phyloP scores from a whole-genome alignment of 495 filamentous ascomycete genomes.

The Penicillium verhagenii region DNA sequence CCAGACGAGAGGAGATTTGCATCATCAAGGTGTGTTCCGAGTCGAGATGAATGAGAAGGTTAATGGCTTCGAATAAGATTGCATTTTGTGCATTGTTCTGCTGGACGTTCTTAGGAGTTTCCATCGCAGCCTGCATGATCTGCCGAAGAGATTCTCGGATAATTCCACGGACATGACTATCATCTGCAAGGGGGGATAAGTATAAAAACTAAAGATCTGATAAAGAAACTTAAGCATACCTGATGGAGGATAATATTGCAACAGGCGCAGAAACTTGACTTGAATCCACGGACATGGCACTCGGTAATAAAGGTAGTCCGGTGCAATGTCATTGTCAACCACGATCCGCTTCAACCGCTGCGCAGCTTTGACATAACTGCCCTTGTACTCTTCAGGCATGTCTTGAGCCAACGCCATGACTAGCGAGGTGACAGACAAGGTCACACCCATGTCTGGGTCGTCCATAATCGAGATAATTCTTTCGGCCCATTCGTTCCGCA shows the following conservation, averaged over 20 bases:
- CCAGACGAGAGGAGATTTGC: constrained; percentile 90
- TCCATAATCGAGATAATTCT: constrained; percentile 98
- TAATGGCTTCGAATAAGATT: constrained; percentile 97
- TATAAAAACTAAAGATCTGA: neutral
- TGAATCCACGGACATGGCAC: constrained; percentile 99
- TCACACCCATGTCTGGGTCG: constrained; percentile 91
- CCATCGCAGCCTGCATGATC: constrained; percentile 85
- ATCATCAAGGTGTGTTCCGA: constrained; percentile 95
- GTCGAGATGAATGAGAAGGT: constrained; percentile 97
- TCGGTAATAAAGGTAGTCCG: constrained; percentile 97
- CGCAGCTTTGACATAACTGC: constrained; percentile 90
- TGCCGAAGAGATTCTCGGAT: constrained; percentile 89
- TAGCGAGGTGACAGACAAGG: constrained; percentile 91
- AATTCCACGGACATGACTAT: constrained; percentile 85
- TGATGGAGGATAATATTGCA: constrained; percentile 97
- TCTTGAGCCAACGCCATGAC: constrained; percentile 96
- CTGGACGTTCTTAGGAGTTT: constrained; percentile 97
- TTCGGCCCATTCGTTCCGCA: constrained; percentile 96
- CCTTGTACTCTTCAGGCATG: constrained; percentile 88
- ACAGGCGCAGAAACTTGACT: constrained; percentile 83
- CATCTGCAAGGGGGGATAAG: constrained; percentile 57
- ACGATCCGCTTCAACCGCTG: constrained; percentile 83
- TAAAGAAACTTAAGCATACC: constrained; percentile 51
- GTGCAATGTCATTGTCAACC: constrained; percentile 80
- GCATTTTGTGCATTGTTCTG: constrained; percentile 99